Base-by-base conservation (phyloP, 176 grass and related monocot genomes). In the Musa schizocarpa region DNA sequence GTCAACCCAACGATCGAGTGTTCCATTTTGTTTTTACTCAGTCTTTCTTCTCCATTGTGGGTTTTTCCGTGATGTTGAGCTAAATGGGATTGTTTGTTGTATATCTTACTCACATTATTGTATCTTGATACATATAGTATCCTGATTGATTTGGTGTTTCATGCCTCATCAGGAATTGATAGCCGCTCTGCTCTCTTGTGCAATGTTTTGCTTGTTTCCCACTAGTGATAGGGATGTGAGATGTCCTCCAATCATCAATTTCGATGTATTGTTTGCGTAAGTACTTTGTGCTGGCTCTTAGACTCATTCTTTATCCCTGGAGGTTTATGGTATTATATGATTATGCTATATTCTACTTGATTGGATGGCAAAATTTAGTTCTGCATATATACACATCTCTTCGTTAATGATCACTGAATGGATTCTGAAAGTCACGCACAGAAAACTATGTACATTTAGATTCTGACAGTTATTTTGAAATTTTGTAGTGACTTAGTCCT, bases 151-250 rank as follows among this genome's bases (percentile, higher is more conserved):
- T 17, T 64, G 34, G 22, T 29, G 77, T 62, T 69, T 66, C 50
- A 61, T 54, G n/a, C n/a, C 16, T 52, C 78, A 59, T 21, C 82
- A 87, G 88, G 94, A 98, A 80, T 77, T 98, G 14, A 80, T 80
- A 73, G 80, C 84, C 21, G 83, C 88, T 81, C 85, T 98, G 57
- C 94, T 98, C 64, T 79, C 90, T 51, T 98, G 90, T 80, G 82
- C 94, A 25, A 73, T 98, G 22, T 93, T 98, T 79, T 98, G 90
- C 77, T 58, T 98, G 56, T 98, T 93, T 81, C 90, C 94, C 65
- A 98, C 86, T 26, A 82, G 79, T 9, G 76, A 72, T 34, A 88
- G 95, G 73, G 51, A 3, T 77, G 13, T 68, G 24, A 86, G 83
- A 13, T 9, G 73, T 71, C 88, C 93, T 23, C 90, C 90, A 9